Evolutionary conservation across 768 basidiomycete species (phyloP).

Genomic region (Harrya chromipes): DNA sequence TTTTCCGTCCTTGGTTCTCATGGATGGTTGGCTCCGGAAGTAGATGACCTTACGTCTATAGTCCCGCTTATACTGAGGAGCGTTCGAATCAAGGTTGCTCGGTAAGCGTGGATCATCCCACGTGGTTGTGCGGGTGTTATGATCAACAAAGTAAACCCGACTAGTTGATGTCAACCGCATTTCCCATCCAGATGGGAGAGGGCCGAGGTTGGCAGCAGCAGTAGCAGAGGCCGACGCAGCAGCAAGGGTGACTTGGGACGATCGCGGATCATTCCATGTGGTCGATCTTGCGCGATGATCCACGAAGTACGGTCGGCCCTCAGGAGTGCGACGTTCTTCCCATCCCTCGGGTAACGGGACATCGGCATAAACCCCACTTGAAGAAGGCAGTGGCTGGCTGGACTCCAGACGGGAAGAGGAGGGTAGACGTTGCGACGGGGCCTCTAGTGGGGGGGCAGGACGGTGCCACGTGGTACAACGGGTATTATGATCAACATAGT

Average conservation of each 20-base stretch:
- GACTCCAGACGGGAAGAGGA: constrained; percentile 15
- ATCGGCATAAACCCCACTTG: constrained; percentile 43
- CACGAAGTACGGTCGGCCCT: constrained; percentile 73
- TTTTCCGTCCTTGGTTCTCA: constrained; percentile 73
- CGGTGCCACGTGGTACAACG: constrained; percentile 81
- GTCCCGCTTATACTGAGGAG: constrained; percentile 95
- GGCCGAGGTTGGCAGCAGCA: constrained; percentile 64
- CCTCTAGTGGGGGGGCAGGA: constrained; percentile 30
- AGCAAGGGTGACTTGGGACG: constrained; percentile 45
- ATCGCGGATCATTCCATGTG: constrained; percentile 87
- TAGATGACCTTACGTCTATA: constrained; percentile 90
- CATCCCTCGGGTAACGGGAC: constrained; percentile 83
- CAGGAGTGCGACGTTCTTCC: constrained; percentile 90
- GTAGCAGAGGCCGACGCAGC: constrained; percentile 42
- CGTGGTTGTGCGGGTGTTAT: constrained; percentile 83
- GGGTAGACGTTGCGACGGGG: constrained; percentile 15
- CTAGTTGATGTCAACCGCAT: constrained; percentile 86
- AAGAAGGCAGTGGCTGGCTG: constrained; percentile 23
- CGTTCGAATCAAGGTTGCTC: constrained; percentile 76
- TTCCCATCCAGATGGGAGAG: constrained; percentile 91
- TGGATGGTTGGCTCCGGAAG: constrained; percentile 87
- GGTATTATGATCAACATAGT: constrained; percentile 86
- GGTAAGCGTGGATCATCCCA: constrained; percentile 94
- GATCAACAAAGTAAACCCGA: constrained; percentile 90
- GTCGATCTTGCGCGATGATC: constrained; percentile 84